Percentiles rank a stretch among this genome's conserved stretches.
phyloP scores from a whole-genome alignment of 148 eudicot genomes.

The Rhododendron henanense region DNA sequence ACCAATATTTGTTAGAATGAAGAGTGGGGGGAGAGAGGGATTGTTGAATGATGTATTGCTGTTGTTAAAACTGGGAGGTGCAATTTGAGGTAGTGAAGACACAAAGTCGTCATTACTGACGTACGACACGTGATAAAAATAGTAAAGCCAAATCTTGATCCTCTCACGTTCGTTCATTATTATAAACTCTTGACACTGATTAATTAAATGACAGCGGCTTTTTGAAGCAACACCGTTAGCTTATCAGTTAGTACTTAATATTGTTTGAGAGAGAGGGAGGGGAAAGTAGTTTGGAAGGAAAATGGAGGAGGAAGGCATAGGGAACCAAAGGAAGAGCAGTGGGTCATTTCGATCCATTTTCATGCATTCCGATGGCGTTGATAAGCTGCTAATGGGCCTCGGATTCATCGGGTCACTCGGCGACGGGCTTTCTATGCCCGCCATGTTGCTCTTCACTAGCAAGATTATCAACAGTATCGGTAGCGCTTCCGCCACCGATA shows the following conservation, averaged over 20 bases:
- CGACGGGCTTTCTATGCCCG: constrained; percentile 65
- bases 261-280: neutral
- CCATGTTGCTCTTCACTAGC: constrained; percentile 39
- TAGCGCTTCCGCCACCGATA: constrained; percentile 6
- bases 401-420: constrained; percentile 66
- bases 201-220: neutral
- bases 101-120: neutral
- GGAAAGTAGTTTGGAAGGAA: neutral
- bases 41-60: no score
- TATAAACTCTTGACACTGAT: no score
- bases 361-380: constrained; percentile 70
- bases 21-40: no score
- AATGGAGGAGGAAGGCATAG: constrained; percentile 6
- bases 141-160: neutral
- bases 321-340: constrained; percentile 14
- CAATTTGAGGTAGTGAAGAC: neutral
- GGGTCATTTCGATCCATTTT: constrained; percentile 53
- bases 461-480: constrained; percentile 71
- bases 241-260: neutral
- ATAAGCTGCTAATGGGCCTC: constrained; percentile 47
- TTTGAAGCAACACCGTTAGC: neutral
- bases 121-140: neutral
- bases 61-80: neutral
- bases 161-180: neutral
- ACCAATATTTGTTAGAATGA: no score